These are phyloP conservation scores for Ilex paraguariensis DNA, from an alignment of 305 asterid genomes.

Conservation along the genomic window DNA sequence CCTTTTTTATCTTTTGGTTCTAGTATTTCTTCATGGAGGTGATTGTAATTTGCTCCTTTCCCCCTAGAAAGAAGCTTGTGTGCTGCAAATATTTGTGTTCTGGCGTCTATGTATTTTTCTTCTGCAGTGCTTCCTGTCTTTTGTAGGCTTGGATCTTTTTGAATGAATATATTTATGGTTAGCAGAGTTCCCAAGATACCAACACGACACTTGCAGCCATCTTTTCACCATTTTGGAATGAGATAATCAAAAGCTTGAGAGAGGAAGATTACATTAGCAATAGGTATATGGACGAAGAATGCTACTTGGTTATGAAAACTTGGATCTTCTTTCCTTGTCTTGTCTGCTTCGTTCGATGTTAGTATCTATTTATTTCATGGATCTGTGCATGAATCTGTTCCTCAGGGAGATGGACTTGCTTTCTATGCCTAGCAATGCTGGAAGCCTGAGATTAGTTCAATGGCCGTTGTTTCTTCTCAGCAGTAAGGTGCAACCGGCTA, in stretches of 20 bases:
- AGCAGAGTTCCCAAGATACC: conserved; percentile 54
- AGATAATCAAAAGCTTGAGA: conserved; percentile 87
- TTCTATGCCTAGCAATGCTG: conserved; percentile 96
- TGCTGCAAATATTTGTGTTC: too few species aligned
- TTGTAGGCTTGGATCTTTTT: conserved; percentile 10
- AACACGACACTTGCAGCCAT: conserved; percentile 75
- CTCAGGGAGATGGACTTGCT: conserved; percentile 97
- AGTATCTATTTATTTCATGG: too few species aligned
- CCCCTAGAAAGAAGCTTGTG: too few species aligned
- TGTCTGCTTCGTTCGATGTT: too few species aligned
- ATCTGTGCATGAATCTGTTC: neutral
- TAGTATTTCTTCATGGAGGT: too few species aligned
- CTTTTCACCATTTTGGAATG: conserved; percentile 99
- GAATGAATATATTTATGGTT: conserved; percentile 4
- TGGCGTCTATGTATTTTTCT: neutral
- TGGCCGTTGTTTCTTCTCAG: conserved; percentile 99
- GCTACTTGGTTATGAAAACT: conserved; percentile 5
- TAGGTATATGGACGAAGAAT: conserved; percentile 43
- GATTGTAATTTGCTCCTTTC: too few species aligned
- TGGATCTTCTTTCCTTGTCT: neutral
- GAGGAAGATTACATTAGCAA: conserved; percentile 97
- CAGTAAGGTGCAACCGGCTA: conserved; percentile 65
- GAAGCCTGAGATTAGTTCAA: conserved; percentile 86
- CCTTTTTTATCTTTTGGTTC: too few species aligned
- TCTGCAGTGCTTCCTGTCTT: conserved; percentile 3